A percentile compares a stretch with the other conserved stretches of the same genome.
Evolutionary conservation across 306 rosid species (phyloP).

Genomic region (Psophocarpus tetragonolobus): DNA sequence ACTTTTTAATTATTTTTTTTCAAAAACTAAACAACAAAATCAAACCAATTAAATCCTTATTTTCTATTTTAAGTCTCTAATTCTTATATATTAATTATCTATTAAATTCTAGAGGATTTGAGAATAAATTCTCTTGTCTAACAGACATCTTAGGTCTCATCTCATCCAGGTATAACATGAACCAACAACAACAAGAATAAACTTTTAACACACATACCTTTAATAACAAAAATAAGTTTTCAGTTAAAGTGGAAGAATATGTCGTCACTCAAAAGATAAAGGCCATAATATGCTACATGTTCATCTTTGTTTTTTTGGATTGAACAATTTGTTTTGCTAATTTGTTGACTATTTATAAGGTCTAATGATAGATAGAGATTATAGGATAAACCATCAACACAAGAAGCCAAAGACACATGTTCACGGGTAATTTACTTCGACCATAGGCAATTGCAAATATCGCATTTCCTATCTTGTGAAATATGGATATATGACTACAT

Average conservation of each 20-base stretch:
- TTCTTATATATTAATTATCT: too few species aligned
- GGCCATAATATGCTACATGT: neutral
- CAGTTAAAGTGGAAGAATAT: neutral
- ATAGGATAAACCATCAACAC: neutral
- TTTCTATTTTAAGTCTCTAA: too few species aligned
- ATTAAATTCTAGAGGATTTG: too few species aligned
- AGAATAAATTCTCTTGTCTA: too few species aligned
- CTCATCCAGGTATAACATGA: too few species aligned
- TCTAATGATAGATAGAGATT: neutral
- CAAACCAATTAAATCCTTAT: too few species aligned
- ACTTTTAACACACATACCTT: neutral
- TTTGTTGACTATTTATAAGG: neutral
- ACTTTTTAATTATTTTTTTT: too few species aligned
- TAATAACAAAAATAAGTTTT: neutral
- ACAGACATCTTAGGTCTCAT: too few species aligned
- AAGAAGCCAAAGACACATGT: neutral
- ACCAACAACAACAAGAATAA: neutral
- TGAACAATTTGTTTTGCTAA: neutral
- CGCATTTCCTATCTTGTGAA: neutral
- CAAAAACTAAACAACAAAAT: too few species aligned
- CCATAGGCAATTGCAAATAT: neutral
- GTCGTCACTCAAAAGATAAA: neutral
- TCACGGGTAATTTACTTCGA: conserved; percentile 4
- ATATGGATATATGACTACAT: neutral
- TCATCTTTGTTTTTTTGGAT: neutral